phyloP scores from a whole-genome alignment of 352 stramenopile genomes.

The Globisporangium mamillatum region DNA sequence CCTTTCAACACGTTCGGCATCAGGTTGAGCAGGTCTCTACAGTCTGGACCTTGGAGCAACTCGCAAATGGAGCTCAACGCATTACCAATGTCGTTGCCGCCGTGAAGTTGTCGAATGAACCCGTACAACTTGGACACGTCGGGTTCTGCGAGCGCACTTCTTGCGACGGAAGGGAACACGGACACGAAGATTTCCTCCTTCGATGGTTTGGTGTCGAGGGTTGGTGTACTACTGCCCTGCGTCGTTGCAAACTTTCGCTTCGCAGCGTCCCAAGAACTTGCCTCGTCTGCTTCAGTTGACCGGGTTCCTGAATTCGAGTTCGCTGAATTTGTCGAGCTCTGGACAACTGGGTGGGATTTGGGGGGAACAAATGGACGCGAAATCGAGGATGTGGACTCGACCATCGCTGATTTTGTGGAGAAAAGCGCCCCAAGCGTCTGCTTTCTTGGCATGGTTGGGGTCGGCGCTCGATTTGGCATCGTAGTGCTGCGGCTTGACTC shows the following conservation, averaged over 20 bases:
- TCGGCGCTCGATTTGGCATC: not conserved
- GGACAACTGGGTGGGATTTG: conserved; percentile 12
- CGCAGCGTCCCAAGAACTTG: conserved; percentile 28
- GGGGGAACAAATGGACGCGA: conserved; percentile 52
- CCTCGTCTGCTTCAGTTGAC: conserved; percentile 12
- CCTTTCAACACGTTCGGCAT: conserved; percentile 63
- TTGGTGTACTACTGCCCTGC: not conserved
- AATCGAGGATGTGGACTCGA: conserved; percentile 67
- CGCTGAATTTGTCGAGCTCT: conserved; percentile 2
- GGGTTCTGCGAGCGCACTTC: conserved; percentile 42
- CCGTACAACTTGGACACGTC: conserved; percentile 56
- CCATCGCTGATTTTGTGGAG: conserved; percentile 55
- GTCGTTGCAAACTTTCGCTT: conserved; percentile 30
- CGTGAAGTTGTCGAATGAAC: conserved; percentile 57
- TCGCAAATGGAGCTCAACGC: conserved; percentile 48
- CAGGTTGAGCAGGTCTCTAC: conserved; percentile 54
- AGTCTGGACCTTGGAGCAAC: conserved; percentile 36
- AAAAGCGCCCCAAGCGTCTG: conserved; percentile 53
- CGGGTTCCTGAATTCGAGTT: not conserved
- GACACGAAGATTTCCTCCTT: conserved; percentile 24
- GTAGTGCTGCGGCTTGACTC: not conserved
- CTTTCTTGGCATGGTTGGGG: conserved; percentile 28
- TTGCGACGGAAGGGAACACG: conserved; percentile 50
- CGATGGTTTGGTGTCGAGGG: conserved; percentile 3
- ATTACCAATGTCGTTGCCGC: conserved; percentile 35